These are phyloP conservation scores for Calycina herbarum DNA, from an alignment of 2,329 filamentous ascomycete species.

Conservation along the genomic window DNA sequence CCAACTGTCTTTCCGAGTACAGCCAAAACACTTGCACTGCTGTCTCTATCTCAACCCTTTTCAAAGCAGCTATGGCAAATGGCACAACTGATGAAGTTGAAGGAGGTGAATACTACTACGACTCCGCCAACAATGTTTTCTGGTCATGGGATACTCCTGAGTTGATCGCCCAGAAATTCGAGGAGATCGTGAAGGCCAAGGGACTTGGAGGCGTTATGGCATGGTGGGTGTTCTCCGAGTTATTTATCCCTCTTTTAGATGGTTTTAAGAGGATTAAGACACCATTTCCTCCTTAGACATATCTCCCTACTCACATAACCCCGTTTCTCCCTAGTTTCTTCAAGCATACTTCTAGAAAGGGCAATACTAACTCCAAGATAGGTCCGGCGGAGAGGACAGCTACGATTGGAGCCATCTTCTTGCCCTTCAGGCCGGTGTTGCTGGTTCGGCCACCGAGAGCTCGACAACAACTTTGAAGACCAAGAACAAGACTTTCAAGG, in stretches of 20 bases:
- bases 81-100: slow-evolving; percentile 7
- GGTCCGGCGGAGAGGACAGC: slow-evolving; percentile 66
- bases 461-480: background rate
- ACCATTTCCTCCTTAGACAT: too few species aligned
- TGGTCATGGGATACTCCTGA: slow-evolving; percentile 71
- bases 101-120: slow-evolving; percentile 69
- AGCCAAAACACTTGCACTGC: slow-evolving; percentile 11
- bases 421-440: slow-evolving; percentile 37
- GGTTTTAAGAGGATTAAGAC: too few species aligned
- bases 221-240: slow-evolving; percentile 41
- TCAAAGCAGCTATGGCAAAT: slow-evolving; percentile 8
- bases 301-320: too few species aligned
- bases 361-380: too few species aligned
- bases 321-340: too few species aligned
- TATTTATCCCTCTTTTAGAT: too few species aligned
- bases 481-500: background rate
- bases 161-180: slow-evolving; percentile 61
- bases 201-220: slow-evolving; percentile 69
- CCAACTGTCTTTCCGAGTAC: slow-evolving; percentile 19
- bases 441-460: background rate
- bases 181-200: slow-evolving; percentile 54
- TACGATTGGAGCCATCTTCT: slow-evolving; percentile 44
- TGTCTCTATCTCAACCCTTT: background rate
- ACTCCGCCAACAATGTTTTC: slow-evolving; percentile 56
- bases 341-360: too few species aligned